Evolutionary conservation across 108 stramenopile genomes (phyloP), one percentile per base, ranked within the genome.

Genomic region (Nannochloropsis gaditana): DNA sequence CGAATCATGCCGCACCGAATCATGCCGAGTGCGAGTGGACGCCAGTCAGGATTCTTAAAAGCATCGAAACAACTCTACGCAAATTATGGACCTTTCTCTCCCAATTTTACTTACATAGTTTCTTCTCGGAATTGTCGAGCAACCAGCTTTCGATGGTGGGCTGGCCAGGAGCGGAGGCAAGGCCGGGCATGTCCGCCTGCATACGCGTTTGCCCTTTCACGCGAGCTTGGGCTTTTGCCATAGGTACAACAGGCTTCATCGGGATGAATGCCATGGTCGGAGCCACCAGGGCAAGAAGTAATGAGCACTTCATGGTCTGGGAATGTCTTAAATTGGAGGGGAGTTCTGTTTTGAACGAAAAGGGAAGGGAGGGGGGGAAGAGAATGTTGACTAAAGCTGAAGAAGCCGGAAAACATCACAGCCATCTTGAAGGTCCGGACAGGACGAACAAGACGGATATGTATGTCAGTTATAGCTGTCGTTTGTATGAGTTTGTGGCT

Each of bases 141-240:
- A 73, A 73, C 59, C 59, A 73, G 59, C 59, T 73, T n/a, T 73
- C 59, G n/a, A 73, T n/a, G 4, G 59, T 73, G 59, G 59, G 59
- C n/a, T 73, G 59, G n/a, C 59, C 59, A 15, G 59, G 59, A n/a
- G 59, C n/a, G 59, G 59, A 73, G 59, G 59, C 59, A 73, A 73
- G 59, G 59, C 59, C 59, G 59, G 59, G 59, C 59, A 73, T 73
- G n/a, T 73, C 59, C 59, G n/a, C n/a, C 59, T 73, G 59, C 59
- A 73, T 73, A n/a, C 15, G 15, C 19, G 59, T 73, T n/a, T 73
- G 59, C 59, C 19, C 59, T n/a, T n/a, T 73, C 19, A 15, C n/a
- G n/a, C 59, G 59, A 8, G 59, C 15, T n/a, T 73, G 59, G 59
- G 59, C 8, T n/a, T 73, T 2, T 15, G 59, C 59, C 59, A 73